Evolutionary conservation across 78 protist genomes (phyloP), one percentile per base, ranked within the genome.

Genomic region (Abeoforma whisleri): DNA sequence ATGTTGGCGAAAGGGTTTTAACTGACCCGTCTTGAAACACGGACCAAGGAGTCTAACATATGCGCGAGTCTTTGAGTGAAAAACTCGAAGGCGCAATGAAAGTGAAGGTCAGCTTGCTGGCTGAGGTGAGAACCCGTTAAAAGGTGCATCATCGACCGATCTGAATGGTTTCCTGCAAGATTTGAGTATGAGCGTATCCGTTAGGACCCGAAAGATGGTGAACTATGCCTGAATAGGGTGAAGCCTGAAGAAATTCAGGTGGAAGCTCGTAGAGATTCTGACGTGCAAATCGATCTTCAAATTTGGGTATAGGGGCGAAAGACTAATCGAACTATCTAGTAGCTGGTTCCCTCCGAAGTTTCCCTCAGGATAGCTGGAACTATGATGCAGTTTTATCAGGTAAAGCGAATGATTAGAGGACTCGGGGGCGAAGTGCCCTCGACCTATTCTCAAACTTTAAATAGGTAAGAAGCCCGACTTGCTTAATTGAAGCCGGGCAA

Each of bases 341-440:
- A 93, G 95, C 95, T 93, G 95, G 95, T 93, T 93, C 91, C 93
- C 93, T 91, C 94, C 94, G 94, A 93, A 93, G 94, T 93, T 91
- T 90, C 94, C 92, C 95, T 89, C 92, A 91, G 93, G 88, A 91
- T 90, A 82, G 90, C 93, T 80, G 87, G 89, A 80, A 83, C 89
- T 74, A 74, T n/a, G n/a, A n/a, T n/a, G n/a, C n/a, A n/a, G n/a
- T n/a, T n/a, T n/a, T n/a, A n/a, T n/a, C n/a, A n/a, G n/a, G n/a
- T n/a, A n/a, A n/a, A n/a, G n/a, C n/a, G n/a, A n/a, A n/a, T n/a
- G n/a, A n/a, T n/a, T n/a, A n/a, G n/a, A n/a, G n/a, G n/a, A n/a
- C n/a, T n/a, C n/a, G n/a, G n/a, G n/a, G n/a, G n/a, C n/a, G n/a
- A n/a, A n/a, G n/a, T n/a, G n/a, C n/a, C n/a, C n/a, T n/a, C n/a